Base-by-base conservation (phyloP, 306 rosid genomes). In the Cucurbita argyrosperma region DNA sequence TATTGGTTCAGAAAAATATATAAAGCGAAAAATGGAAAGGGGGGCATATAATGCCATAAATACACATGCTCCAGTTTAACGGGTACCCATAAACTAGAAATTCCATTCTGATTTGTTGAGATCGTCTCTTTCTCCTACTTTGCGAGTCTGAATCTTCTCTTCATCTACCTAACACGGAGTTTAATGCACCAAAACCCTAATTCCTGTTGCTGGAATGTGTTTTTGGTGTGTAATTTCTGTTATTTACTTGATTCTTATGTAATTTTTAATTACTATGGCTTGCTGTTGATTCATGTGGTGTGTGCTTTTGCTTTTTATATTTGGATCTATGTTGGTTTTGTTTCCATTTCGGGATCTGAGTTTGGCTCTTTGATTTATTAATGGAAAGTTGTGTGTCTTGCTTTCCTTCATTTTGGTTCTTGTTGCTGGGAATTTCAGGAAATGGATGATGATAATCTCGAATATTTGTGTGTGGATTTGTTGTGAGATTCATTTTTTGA, bases 131-230 rank as follows among this genome's bases (percentile, higher is more conserved):
- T 74, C 79, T 85, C 80, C 74, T 80, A 79, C 76, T 80, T 55
- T 54, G 59, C 77, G 77, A 82, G 61, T 80, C 80, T 79, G 76
- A 86, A 87, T 88, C 88, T 80, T 87, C 76, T 76, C 81, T 76
- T 55, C 74, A 72, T 64, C 80, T 46, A 63, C 76, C 81, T n/a
- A 49, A 70, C 78, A 74, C 30, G 83, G 83, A 82, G 72, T 50
- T 80, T 71, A 46, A 63, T 57, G 19, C 74, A 70, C 79, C 71
- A 84, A 93, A 89, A 80, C 92, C 92, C 94, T 83, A 83, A 72
- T 74, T 67, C 72, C 65, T 75, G 47, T 37, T 51, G 12, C 62
- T 46, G 49, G 57, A 5, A 39, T 18, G 73, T 73, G 52, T 70
- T 74, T 59, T 59, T 57, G 62, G 18, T 77, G 75, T 39, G 74